A percentile compares a stretch with the other conserved stretches of the same genome.
Evolutionary conservation across 2,329 filamentous ascomycete species (phyloP).

Genomic region (Neofusicoccum kwambonambiense): DNA sequence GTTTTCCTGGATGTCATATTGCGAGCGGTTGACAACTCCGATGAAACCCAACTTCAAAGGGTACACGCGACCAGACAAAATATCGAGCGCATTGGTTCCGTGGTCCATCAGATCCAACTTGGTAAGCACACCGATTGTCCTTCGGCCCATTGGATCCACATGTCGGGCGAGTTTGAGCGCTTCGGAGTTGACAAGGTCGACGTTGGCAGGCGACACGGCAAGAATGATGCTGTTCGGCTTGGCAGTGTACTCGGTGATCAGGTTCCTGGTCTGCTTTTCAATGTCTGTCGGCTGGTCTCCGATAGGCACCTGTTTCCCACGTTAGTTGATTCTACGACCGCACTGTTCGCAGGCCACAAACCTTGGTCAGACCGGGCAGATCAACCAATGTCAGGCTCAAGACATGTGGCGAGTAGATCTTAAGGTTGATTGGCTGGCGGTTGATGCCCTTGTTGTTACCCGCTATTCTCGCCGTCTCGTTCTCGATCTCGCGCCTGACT

Average conservation of each 20-base stretch:
- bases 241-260: slow-evolving; percentile 97
- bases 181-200: slow-evolving; percentile 97
- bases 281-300: slow-evolving; percentile 97
- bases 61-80: slow-evolving; percentile 95
- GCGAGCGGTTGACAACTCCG: slow-evolving; percentile 94
- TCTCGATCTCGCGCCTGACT: slow-evolving; percentile 95
- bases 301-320: slow-evolving; percentile 71
- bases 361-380: slow-evolving; percentile 92
- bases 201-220: slow-evolving; percentile 94
- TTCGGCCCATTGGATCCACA: slow-evolving; percentile 89
- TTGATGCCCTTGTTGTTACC: slow-evolving; percentile 99
- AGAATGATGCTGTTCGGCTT: slow-evolving; percentile 98
- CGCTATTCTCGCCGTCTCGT: slow-evolving; percentile 89
- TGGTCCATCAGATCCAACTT: slow-evolving; percentile 99
- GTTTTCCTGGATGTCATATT: slow-evolving; percentile 95
- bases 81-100: slow-evolving; percentile 95
- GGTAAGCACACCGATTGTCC: slow-evolving; percentile 94
- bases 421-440: slow-evolving; percentile 93
- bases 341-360: slow-evolving; percentile 36
- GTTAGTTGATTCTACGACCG: slow-evolving; percentile 28
- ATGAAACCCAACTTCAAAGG: slow-evolving; percentile 97
- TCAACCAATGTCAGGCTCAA: slow-evolving; percentile 95
- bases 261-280: slow-evolving; percentile 94
- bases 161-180: slow-evolving; percentile 94
- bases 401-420: slow-evolving; percentile 96